phyloP scores from a whole-genome alignment of 495 filamentous ascomycete species.

The Hypoxylon lenormandii region DNA sequence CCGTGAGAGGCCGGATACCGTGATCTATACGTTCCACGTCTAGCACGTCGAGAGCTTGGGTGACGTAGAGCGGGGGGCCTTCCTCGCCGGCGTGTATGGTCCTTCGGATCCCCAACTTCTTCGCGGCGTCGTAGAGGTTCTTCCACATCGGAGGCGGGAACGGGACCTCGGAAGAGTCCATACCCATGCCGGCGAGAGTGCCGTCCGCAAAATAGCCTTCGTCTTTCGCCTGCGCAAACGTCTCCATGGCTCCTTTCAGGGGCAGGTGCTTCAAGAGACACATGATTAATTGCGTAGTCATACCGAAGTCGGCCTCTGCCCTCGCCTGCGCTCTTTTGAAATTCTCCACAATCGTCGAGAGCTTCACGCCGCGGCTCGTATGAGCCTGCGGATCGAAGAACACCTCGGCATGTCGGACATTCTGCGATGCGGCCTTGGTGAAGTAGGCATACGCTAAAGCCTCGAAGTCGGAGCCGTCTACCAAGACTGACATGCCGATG shows the following conservation, averaged over 20 bases:
- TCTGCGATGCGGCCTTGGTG: constrained; percentile 68
- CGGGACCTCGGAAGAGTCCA: constrained; percentile 73
- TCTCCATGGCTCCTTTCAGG: constrained; percentile 61
- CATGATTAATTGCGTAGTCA: constrained; percentile 72
- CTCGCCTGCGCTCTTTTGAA: constrained; percentile 69
- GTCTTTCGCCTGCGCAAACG: constrained; percentile 63
- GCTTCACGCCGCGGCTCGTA: constrained; percentile 69
- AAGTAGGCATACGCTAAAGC: constrained; percentile 81
- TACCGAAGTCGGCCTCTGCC: constrained; percentile 71
- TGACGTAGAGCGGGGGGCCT: constrained; percentile 74
- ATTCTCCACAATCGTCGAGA: constrained; percentile 69
- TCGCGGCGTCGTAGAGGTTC: constrained; percentile 68
- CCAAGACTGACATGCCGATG: constrained; percentile 75
- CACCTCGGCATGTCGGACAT: constrained; percentile 77
- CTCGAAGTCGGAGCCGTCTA: constrained; percentile 72
- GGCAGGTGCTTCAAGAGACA: constrained; percentile 79
- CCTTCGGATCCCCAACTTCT: constrained; percentile 62
- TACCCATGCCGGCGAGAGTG: constrained; percentile 71
- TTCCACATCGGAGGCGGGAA: constrained; percentile 74
- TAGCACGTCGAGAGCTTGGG: constrained; percentile 69
- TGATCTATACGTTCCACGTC: constrained; percentile 76
- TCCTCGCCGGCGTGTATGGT: constrained; percentile 84
- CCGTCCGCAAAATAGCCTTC: constrained; percentile 66
- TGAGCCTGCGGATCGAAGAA: constrained; percentile 87
- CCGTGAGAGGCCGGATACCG: constrained; percentile 68